Conservation (phyloP, 202 grass and related monocot genomes). For the Elaeis oleifera region DNA sequence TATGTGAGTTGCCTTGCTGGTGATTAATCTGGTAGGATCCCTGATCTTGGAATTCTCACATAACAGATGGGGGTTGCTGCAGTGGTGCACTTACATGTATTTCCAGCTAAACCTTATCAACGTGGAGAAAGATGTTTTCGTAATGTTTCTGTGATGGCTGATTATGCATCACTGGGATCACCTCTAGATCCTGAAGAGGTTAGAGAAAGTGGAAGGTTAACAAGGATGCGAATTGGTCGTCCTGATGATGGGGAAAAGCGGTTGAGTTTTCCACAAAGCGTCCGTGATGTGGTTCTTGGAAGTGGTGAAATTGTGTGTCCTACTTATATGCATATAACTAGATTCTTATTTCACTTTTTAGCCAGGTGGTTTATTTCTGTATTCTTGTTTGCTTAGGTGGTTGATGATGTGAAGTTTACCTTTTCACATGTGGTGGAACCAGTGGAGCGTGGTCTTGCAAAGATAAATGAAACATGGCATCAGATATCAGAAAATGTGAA, state of each 20-base stretch:
- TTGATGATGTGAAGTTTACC: conserved; percentile 90
- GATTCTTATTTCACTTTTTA: conserved; percentile 8
- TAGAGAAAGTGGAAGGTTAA: conserved; percentile 55
- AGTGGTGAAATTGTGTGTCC: conserved; percentile 86
- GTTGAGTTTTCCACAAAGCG: conserved; percentile 84
- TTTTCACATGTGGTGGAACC: conserved; percentile 89
- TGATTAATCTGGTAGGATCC: conserved; percentile 11
- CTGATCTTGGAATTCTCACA: conserved; percentile 17
- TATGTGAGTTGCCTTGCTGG: not conserved
- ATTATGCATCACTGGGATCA: conserved; percentile 83
- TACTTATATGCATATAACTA: not conserved
- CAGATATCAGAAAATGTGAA: conserved; percentile 93
- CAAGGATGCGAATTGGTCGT: conserved; percentile 40
- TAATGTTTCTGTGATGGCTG: conserved; percentile 83
- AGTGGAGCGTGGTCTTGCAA: conserved; percentile 65
- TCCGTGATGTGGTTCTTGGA: conserved; percentile 82
- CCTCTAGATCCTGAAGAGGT: conserved; percentile 82
- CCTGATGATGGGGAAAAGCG: conserved; percentile 42
- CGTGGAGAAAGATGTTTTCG: conserved; percentile 63
- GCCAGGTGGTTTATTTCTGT: conserved; percentile 1
- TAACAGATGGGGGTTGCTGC: conserved; percentile 90
- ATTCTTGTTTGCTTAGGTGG: conserved; percentile 48
- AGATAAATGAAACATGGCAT: conserved; percentile 75
- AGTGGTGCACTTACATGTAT: conserved; percentile 86
- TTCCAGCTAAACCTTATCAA: conserved; percentile 79